Conservation (phyloP, 2,329 filamentous ascomycete genomes). For the Onygenales sp. region DNA sequence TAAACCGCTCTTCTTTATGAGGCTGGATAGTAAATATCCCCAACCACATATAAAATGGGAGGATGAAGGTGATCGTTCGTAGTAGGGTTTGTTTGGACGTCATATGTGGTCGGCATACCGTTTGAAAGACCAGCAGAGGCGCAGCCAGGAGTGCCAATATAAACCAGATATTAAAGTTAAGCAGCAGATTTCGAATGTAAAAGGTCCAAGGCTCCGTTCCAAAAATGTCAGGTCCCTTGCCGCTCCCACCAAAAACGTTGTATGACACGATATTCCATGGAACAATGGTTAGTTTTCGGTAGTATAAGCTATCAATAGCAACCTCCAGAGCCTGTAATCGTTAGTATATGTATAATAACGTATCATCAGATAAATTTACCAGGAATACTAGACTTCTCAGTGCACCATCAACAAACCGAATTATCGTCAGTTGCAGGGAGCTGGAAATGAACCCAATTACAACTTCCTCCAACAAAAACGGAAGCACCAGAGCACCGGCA, state of each 20-base stretch:
- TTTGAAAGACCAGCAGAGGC: conserved; percentile 67
- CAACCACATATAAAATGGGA: conserved; percentile 92
- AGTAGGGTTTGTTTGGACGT: conserved; percentile 60
- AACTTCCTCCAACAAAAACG: conserved; percentile 71
- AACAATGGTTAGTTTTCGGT: conserved; percentile 65
- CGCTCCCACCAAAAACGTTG: conserved; percentile 77
- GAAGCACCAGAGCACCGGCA: conserved; percentile 67
- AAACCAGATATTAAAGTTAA: conserved; percentile 97
- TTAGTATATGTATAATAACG: conserved; percentile 16
- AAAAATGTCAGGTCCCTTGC: conserved; percentile 78
- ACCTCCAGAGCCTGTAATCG: conserved; percentile 54
- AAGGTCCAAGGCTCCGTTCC: conserved; percentile 96
- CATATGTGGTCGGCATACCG: conserved; percentile 51
- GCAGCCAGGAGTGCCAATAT: conserved; percentile 63
- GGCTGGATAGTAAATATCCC: conserved; percentile 83
- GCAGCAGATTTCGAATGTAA: conserved; percentile 77
- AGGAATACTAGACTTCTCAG: conserved; percentile 59
- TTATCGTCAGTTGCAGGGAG: conserved; percentile 50
- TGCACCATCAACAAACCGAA: conserved; percentile 57
- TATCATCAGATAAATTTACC: conserved; percentile 39
- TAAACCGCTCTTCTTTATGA: conserved; percentile 97
- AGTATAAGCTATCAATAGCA: conserved; percentile 72
- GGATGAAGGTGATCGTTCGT: conserved; percentile 66
- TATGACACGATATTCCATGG: conserved; percentile 92
- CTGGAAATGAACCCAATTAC: conserved; percentile 45